Percentiles rank a stretch among this genome's conserved stretches.
Conservation (phyloP, 225 moss, liverwort and hornwort species). For the Marchantia paleacea region DNA sequence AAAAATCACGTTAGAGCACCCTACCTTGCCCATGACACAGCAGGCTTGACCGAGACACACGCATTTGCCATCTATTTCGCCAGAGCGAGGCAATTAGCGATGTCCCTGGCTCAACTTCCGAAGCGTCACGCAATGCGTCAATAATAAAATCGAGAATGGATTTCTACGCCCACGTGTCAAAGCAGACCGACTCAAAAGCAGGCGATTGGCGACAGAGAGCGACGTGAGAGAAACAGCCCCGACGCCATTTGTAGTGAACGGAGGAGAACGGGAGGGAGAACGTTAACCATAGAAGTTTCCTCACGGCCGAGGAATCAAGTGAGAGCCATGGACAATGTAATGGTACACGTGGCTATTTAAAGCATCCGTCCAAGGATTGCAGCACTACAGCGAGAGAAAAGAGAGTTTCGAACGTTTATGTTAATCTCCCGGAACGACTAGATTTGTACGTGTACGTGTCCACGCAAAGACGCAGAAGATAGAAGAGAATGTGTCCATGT, state of each 20-base stretch:
- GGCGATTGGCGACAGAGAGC: background rate
- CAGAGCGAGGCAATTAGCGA: background rate
- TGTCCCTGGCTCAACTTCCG: background rate
- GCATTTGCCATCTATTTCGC: background rate
- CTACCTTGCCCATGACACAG: background rate
- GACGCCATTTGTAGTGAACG: background rate
- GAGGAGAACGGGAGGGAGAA: background rate
- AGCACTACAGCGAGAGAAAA: background rate
- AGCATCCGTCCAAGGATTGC: background rate
- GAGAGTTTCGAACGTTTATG: background rate
- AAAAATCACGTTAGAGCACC: background rate
- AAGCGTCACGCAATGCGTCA: background rate
- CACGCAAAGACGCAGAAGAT: background rate
- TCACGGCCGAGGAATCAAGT: conserved; percentile 1
- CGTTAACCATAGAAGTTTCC: background rate
- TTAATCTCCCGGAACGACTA: background rate
- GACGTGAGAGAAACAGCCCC: background rate
- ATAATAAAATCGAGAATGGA: background rate
- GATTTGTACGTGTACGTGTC: conserved; percentile 17
- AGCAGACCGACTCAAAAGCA: background rate
- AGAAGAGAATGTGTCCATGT: conserved; percentile 22
- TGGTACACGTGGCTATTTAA: background rate
- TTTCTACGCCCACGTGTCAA: background rate
- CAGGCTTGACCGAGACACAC: background rate
- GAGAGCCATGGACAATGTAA: conserved; percentile 17